Conservation (phyloP, 75 land plant genomes). For the Sequoiadendron giganteum region DNA sequence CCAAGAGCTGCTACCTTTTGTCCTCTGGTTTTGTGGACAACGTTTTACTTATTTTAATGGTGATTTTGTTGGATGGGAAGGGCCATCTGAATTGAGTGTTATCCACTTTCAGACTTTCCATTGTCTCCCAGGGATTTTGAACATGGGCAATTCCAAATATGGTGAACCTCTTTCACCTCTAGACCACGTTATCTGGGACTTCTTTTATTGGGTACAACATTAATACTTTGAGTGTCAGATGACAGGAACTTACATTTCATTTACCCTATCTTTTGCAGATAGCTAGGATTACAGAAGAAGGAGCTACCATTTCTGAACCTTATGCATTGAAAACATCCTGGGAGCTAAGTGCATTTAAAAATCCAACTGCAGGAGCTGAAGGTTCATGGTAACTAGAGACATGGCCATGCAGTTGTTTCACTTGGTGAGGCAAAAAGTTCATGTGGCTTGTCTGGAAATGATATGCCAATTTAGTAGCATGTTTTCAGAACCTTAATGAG, state of each 20-base stretch:
- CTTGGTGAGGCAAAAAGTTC: background rate
- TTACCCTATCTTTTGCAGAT: slow-evolving; percentile 41
- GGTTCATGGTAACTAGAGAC: slow-evolving; percentile 72
- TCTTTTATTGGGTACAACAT: background rate
- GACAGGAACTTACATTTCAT: background rate
- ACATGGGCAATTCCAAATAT: too few species aligned
- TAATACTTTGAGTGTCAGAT: background rate
- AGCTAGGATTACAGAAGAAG: slow-evolving; percentile 82
- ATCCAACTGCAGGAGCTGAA: slow-evolving; percentile 69
- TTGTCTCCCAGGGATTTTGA: too few species aligned
- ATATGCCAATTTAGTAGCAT: background rate
- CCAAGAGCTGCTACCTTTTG: too few species aligned
- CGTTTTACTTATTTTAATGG: too few species aligned
- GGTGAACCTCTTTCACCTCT: too few species aligned
- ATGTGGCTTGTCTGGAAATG: background rate
- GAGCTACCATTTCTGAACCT: slow-evolving; percentile 54
- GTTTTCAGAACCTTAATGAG: background rate
- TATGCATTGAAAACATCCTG: slow-evolving; percentile 75
- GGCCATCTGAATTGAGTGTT: too few species aligned
- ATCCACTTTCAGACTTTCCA: too few species aligned
- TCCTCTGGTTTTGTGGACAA: too few species aligned
- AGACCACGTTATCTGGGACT: too few species aligned
- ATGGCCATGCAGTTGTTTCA: slow-evolving; percentile 4
- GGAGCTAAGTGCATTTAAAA: slow-evolving; percentile 77
- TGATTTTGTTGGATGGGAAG: too few species aligned